Percentiles rank a stretch among this genome's conserved stretches.
phyloP scores from a whole-genome alignment of 83 land plant genomes.

The Picea mariana region DNA sequence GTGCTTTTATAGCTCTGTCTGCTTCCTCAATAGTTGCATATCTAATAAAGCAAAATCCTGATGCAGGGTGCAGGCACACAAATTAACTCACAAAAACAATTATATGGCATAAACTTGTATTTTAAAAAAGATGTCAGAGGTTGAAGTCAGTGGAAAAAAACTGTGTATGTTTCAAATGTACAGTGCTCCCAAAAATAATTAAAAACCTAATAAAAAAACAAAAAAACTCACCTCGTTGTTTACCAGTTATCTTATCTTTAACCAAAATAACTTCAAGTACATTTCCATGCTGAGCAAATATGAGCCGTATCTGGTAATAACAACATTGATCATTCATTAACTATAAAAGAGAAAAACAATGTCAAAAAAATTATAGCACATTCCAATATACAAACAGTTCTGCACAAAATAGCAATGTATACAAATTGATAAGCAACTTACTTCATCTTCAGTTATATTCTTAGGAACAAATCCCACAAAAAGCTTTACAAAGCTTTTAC shows the following conservation, averaged over 20 bases:
- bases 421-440: not conserved
- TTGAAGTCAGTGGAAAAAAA: no score
- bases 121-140: no score
- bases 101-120: no score
- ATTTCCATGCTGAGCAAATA: conserved; percentile 10
- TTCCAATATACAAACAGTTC: not conserved
- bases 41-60: not conserved
- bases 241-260: conserved; percentile 4
- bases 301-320: not conserved
- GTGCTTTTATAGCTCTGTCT: conserved; percentile 87
- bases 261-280: conserved; percentile 14
- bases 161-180: not conserved
- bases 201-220: not conserved
- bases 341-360: not conserved
- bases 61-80: no score
- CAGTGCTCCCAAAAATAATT: no score
- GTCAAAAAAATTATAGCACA: not conserved
- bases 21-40: conserved; percentile 61
- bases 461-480: conserved; percentile 13
- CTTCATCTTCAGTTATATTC: conserved; percentile 17
- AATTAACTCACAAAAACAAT: no score
- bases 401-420: no score
- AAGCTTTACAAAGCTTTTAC: conserved; percentile 14
- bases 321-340: not conserved
- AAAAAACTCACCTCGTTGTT: conserved; percentile 1